Evolutionary conservation across 805 yeast genomes (phyloP), one percentile per base, ranked within the genome.

Genomic region (Cyberlindnera saturnus): DNA sequence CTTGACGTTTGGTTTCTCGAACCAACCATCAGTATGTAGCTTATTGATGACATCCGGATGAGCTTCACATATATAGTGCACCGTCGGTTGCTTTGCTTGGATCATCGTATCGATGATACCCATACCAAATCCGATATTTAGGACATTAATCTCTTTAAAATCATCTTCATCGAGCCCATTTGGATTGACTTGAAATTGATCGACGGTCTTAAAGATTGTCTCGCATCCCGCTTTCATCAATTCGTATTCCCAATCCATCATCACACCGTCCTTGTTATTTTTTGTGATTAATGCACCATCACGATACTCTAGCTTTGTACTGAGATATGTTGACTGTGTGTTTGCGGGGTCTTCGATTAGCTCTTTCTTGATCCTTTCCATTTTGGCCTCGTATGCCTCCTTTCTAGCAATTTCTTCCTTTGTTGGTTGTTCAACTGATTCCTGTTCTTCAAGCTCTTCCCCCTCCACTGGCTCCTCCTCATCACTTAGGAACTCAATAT

Each of bases 91-190:
- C 36, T 63, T 65, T 15, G 48, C 53, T 57, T 84, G 84, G 46
- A 90, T 85, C 74, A 82, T 78, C 1, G 77, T 66, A 60, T 90
- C 98, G 42, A 90, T 89, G 42, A 90, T 91, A 2, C 98, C 98
- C 96, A 90, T 87, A 2, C 98, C 98, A 60, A 91, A 90, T 0
- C 98, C 98, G 33, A 90, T 86, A 56, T 90, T 90, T 32, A 91
- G 67, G 2, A 91, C 79, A 33, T 68, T 74, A 17, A 71, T 52
- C 34, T 68, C 72, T 9, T 69, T 59, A 31, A 70, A 68, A 1
- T 60, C 60, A 2, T 58, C 62, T 26, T 45, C 42, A 20, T 43
- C 44, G 19, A 15, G 31, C 16, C 37, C 18, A 17, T 65, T 69
- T 8, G 55, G 55, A 3, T 33, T 34, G 5, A 16, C 26, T 34